A percentile compares a stretch with the other conserved stretches of the same genome.
Conservation (phyloP, 768 basidiomycete genomes). For the Leccinum incarnatum region DNA sequence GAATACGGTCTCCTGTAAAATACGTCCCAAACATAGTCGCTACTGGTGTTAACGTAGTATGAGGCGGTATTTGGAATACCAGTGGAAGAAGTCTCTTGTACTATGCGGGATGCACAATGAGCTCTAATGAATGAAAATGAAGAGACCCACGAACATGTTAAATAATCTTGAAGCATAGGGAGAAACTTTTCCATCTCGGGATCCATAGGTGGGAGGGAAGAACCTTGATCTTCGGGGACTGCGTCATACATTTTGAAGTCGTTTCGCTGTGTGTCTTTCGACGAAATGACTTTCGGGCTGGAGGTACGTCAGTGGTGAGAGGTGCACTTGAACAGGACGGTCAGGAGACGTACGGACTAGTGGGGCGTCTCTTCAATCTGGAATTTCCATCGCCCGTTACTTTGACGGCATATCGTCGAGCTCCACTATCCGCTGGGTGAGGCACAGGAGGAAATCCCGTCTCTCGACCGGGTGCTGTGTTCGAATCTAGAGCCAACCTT, state of each 20-base stretch:
- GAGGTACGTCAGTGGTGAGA: background rate
- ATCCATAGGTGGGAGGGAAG: constrained; percentile 37
- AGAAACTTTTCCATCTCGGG: constrained; percentile 74
- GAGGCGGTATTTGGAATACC: background rate
- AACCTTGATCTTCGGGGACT: constrained; percentile 41
- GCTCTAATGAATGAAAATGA: background rate
- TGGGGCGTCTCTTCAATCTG: constrained; percentile 29
- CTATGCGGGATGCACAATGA: constrained; percentile 14
- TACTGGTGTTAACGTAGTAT: constrained; percentile 14
- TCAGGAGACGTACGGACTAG: constrained; percentile 40
- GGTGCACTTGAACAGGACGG: background rate
- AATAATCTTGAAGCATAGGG: constrained; percentile 73
- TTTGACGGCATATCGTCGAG: constrained; percentile 51
- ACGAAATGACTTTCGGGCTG: constrained; percentile 57
- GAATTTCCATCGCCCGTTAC: constrained; percentile 14
- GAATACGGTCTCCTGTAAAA: constrained; percentile 71
- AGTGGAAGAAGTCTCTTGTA: constrained; percentile 24
- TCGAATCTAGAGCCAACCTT: constrained; percentile 44
- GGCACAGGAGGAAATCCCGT: constrained; percentile 7
- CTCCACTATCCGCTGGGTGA: constrained; percentile 36
- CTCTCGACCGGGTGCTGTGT: constrained; percentile 19
- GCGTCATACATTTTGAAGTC: constrained; percentile 75
- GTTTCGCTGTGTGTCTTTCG: constrained; percentile 44
- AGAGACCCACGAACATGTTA: constrained; percentile 46
- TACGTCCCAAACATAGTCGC: constrained; percentile 82